A percentile compares a stretch with the other conserved stretches of the same genome.
Evolutionary conservation across 768 basidiomycete genomes (phyloP).

Genomic region (Lactarius hatsudake): DNA sequence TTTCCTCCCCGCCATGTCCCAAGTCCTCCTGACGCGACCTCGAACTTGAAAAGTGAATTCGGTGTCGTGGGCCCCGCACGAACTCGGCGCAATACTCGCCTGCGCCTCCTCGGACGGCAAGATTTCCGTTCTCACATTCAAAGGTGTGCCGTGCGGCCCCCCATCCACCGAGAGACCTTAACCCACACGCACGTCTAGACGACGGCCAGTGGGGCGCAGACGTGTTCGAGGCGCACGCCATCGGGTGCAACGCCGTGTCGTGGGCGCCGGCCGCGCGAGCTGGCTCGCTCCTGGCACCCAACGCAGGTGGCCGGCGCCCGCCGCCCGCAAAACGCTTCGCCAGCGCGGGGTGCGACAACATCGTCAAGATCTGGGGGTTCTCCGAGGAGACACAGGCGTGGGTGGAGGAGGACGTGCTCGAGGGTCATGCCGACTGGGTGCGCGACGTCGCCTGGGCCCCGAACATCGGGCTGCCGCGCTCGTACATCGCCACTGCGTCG

Average conservation of each 20-base stretch:
- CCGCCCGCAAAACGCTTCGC: slow-evolving; percentile 84
- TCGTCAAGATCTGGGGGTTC: slow-evolving; percentile 92
- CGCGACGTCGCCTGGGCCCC: slow-evolving; percentile 99
- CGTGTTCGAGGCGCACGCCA: slow-evolving; percentile 93
- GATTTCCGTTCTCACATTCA: slow-evolving; percentile 93
- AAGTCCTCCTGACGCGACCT: too few relatives aligned
- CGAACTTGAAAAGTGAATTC: slow-evolving; percentile 73
- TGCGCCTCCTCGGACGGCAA: slow-evolving; percentile 98
- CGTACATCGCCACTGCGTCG: slow-evolving; percentile 94
- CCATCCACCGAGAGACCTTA: background rate
- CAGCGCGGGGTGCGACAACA: slow-evolving; percentile 93
- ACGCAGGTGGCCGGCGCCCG: slow-evolving; percentile 40
- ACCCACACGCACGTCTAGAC: slow-evolving; percentile 46
- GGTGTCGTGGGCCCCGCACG: slow-evolving; percentile 98
- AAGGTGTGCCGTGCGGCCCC: slow-evolving; percentile 69
- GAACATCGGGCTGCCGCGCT: slow-evolving; percentile 90
- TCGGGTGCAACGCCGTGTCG: slow-evolving; percentile 94
- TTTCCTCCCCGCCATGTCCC: background rate
- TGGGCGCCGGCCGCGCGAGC: slow-evolving; percentile 94
- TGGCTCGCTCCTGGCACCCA: slow-evolving; percentile 77
- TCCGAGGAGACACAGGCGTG: slow-evolving; percentile 85
- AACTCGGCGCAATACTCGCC: slow-evolving; percentile 92
- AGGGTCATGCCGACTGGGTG: slow-evolving; percentile 97
- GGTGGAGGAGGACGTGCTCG: slow-evolving; percentile 86
- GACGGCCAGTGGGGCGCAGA: slow-evolving; percentile 96